A percentile compares a stretch with the other conserved stretches of the same genome.
Conservation (phyloP, 2,329 filamentous ascomycete species). For the Clonostachys chloroleuca region DNA sequence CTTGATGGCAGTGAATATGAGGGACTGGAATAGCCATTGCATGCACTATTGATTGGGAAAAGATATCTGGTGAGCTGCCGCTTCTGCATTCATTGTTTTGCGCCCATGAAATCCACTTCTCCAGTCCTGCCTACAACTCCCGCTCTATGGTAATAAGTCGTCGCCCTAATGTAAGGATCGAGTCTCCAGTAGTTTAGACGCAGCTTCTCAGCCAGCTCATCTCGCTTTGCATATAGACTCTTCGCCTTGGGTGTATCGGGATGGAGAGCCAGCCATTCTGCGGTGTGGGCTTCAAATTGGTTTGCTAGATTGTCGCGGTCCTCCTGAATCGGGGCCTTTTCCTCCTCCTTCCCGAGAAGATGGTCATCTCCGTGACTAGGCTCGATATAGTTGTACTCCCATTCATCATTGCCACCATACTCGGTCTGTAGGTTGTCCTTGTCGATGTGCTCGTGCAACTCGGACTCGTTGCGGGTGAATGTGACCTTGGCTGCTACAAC, state of each 20-base stretch:
- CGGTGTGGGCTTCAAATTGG: conserved; percentile 54
- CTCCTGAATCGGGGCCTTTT: conserved; percentile 11
- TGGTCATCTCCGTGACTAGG: conserved; percentile 53
- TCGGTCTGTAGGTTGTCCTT: conserved; percentile 53
- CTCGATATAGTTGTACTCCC: conserved; percentile 62
- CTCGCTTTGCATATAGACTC: conserved; percentile 8
- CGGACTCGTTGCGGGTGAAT: conserved; percentile 59
- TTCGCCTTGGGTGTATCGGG: conserved; percentile 13
- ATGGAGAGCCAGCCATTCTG: conserved; percentile 49
- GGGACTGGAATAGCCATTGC: too few relatives aligned
- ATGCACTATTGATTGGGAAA: too few relatives aligned
- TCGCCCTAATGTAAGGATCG: conserved; percentile 54
- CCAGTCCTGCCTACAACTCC: conserved; percentile 1
- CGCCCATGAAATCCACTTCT: conserved; percentile 3
- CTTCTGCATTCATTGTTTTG: background rate
- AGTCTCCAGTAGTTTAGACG: conserved; percentile 64
- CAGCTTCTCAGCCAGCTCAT: conserved; percentile 43
- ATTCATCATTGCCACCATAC: conserved; percentile 64
- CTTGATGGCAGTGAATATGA: too few relatives aligned
- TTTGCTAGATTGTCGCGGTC: conserved; percentile 42
- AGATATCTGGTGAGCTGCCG: background rate
- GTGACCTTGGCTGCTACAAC: conserved; percentile 70
- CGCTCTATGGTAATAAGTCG: conserved; percentile 4
- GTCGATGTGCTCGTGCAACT: conserved; percentile 57
- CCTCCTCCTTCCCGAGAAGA: conserved; percentile 32